Evolutionary conservation across 768 basidiomycete genomes (phyloP).

Genomic region (Hericium coralloides): DNA sequence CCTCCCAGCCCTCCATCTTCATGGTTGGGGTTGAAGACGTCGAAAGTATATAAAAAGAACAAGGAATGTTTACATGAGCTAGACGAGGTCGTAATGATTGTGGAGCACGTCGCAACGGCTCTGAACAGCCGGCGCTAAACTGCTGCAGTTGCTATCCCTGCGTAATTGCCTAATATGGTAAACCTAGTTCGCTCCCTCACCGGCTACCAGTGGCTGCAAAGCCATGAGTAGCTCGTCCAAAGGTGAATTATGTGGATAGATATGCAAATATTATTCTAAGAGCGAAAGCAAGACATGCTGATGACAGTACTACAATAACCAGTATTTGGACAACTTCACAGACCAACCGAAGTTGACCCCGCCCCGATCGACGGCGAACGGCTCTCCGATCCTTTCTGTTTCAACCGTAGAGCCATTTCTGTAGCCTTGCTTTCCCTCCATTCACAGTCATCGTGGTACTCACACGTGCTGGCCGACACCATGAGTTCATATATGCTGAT

Average conservation of each 20-base stretch:
- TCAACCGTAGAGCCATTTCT: conserved; percentile 9
- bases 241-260: too few relatives aligned
- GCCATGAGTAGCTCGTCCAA: too few relatives aligned
- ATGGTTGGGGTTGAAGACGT: conserved; percentile 2
- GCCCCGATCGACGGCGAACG: neutral
- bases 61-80: neutral
- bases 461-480: conserved; percentile 21
- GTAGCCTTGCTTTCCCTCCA: conserved; percentile 27
- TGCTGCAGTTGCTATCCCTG: too few relatives aligned
- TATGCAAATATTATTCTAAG: neutral
- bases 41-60: neutral
- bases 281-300: neutral
- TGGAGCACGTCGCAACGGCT: too few relatives aligned
- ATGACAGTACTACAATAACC: neutral
- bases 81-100: too few relatives aligned
- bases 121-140: neutral
- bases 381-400: neutral
- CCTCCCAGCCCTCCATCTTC: conserved; percentile 38
- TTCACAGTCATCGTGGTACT: conserved; percentile 35
- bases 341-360: too few relatives aligned
- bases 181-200: neutral
- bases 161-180: too few relatives aligned
- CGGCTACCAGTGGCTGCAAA: too few relatives aligned
- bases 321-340: neutral
- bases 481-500: neutral